Conservation (phyloP, 2,329 filamentous ascomycete species). For the Aspergillus pseudonomiae region DNA sequence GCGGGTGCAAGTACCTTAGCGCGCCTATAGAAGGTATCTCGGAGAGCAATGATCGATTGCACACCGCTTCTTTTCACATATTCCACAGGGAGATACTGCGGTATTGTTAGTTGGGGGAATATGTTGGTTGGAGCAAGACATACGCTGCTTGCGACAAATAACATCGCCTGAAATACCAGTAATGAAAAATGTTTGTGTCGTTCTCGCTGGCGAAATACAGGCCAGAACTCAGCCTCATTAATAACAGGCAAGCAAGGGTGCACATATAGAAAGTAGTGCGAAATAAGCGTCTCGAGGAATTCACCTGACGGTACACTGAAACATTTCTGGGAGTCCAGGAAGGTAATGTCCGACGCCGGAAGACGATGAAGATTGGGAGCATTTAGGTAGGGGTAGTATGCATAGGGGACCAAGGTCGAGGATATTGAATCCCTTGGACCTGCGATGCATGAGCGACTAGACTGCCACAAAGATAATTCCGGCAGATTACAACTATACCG, state of each 20-base stretch:
- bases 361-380: background rate
- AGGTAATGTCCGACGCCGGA: background rate
- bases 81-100: background rate
- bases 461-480: background rate
- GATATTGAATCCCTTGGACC: background rate
- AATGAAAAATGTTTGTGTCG: background rate
- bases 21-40: background rate
- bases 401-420: background rate
- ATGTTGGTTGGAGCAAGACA: background rate
- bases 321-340: background rate
- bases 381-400: background rate
- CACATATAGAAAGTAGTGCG: background rate
- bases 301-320: background rate
- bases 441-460: fast-evolving
- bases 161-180: background rate
- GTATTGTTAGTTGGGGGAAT: fast-evolving
- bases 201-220: background rate
- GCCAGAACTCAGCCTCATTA: background rate
- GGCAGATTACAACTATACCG: no score
- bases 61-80: background rate
- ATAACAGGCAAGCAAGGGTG: background rate
- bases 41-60: background rate
- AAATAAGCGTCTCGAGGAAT: background rate
- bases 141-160: background rate
- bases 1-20: background rate